These are phyloP conservation scores for Trichoderma hamatum DNA, from an alignment of 2,329 filamentous ascomycete species.

Conservation along the genomic window DNA sequence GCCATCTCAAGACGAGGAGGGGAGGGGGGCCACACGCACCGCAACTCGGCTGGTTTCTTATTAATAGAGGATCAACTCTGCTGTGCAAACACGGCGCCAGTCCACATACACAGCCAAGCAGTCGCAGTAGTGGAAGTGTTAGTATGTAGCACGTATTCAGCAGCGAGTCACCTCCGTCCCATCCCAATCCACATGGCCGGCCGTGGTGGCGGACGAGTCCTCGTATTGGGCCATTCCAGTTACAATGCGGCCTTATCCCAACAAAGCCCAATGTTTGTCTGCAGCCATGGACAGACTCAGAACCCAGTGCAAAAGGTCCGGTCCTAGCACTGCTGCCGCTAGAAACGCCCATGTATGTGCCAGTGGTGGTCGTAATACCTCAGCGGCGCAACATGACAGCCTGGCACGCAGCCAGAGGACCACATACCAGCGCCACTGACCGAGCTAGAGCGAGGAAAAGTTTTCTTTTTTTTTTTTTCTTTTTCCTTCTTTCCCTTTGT, in stretches of 20 bases:
- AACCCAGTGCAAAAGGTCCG: conserved; percentile 6
- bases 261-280: conserved; percentile 18
- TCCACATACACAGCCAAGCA: not conserved
- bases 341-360: conserved; percentile 1
- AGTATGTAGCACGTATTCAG: not conserved
- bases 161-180: not conserved
- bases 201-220: not conserved
- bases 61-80: not conserved
- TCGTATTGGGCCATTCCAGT: conserved; percentile 21
- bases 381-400: conserved; percentile 23
- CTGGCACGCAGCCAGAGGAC: conserved; percentile 20
- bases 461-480: not conserved
- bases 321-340: conserved; percentile 1
- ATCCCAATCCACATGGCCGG: not conserved
- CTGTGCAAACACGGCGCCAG: not conserved
- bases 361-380: not conserved
- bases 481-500: not conserved
- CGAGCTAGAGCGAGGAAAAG: not conserved
- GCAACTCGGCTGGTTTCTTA: not conserved
- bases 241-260: conserved; percentile 16
- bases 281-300: conserved; percentile 4
- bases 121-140: not conserved
- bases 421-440: conserved; percentile 16
- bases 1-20: not conserved
- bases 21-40: not conserved